A percentile compares a stretch with the other conserved stretches of the same genome.
Evolutionary conservation across 441 rosid species (phyloP).

Genomic region (Eruca vesicaria): DNA sequence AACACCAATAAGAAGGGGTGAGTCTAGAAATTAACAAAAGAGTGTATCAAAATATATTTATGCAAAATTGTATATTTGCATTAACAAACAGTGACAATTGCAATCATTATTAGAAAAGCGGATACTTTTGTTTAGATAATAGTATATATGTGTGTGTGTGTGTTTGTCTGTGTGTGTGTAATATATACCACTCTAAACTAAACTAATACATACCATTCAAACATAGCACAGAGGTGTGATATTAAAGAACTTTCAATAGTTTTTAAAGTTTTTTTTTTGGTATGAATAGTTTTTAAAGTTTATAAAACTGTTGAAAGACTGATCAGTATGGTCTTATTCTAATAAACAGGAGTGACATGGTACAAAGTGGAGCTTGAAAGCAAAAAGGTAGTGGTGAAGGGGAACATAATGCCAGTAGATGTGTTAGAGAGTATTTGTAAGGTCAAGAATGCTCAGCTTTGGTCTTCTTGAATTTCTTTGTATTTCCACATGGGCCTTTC

Average conservation of each 20-base stretch:
- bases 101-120: not conserved
- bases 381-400: slow-evolving; percentile 80
- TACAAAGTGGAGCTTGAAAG: slow-evolving; percentile 87
- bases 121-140: not conserved
- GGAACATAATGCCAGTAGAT: slow-evolving; percentile 71
- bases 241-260: not conserved
- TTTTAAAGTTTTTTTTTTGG: too few relatives aligned
- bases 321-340: not conserved
- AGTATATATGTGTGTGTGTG: not conserved
- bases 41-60: not conserved
- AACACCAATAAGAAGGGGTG: not conserved
- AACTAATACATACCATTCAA: not conserved
- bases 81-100: not conserved
- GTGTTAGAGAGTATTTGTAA: slow-evolving; percentile 80
- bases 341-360: slow-evolving; percentile 68
- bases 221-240: slow-evolving; percentile 7
- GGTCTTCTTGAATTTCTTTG: slow-evolving; percentile 38
- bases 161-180: too few relatives aligned
- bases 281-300: not conserved
- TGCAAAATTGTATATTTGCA: not conserved
- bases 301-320: slow-evolving; percentile 14
- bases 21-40: not conserved
- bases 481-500: slow-evolving; percentile 27
- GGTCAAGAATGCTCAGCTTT: slow-evolving; percentile 80
- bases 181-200: too few relatives aligned